Evolutionary conservation across 106 monocot genomes (phyloP).

Genomic region (Apostasia ramifera): DNA sequence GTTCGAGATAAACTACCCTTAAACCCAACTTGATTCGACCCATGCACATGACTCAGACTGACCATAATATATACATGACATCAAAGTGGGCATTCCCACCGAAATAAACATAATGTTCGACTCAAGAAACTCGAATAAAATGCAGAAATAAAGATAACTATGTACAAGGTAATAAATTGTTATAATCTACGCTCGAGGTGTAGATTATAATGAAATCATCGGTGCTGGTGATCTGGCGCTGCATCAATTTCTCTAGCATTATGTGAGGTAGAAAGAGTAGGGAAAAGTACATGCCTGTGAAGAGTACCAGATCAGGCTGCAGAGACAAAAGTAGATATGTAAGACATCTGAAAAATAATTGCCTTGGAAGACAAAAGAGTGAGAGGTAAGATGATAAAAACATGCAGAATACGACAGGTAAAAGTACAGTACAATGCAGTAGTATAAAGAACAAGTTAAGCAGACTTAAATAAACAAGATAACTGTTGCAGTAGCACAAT

Average conservation of each 20-base stretch:
- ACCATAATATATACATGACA: no score
- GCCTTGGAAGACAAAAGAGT: background rate
- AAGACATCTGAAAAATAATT: conserved; percentile 5
- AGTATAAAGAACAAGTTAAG: background rate
- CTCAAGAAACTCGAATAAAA: background rate
- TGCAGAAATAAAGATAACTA: background rate
- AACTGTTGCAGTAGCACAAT: no score
- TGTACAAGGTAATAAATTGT: background rate
- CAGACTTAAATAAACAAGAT: no score
- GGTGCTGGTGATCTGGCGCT: no score
- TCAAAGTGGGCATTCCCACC: no score
- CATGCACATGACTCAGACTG: no score
- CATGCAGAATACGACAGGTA: background rate
- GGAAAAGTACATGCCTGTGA: conserved; percentile 63
- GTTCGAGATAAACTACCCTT: no score
- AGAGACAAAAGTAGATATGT: conserved; percentile 23
- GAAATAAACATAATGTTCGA: no score
- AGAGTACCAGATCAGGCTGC: conserved; percentile 96
- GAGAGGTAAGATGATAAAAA: no score
- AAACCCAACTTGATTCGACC: no score
- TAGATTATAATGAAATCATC: background rate
- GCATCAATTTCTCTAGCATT: background rate
- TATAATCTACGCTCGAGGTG: no score
- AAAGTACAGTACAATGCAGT: background rate
- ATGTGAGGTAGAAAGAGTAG: conserved; percentile 9